Base-by-base conservation (phyloP, 208 protist species). In the Leishmania braziliensis region DNA sequence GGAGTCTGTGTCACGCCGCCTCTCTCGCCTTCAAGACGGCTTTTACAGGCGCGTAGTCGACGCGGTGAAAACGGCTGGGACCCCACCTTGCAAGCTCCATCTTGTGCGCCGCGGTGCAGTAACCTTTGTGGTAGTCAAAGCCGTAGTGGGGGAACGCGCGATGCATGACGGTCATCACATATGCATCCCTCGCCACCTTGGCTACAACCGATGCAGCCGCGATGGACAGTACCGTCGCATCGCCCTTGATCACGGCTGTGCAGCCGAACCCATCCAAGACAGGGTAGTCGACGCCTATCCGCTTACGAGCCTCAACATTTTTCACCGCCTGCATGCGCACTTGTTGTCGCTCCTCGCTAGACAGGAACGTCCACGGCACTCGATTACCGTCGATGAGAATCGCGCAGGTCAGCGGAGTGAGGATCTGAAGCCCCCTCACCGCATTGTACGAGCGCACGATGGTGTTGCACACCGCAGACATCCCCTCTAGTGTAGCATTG, bases 401-500 rank as follows among this genome's bases (percentile, higher is more conserved):
- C 36, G 81, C 70, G 33, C 87, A 90, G 78, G 86, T 93, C 39
- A 54, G 56, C n/a, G 54, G 53, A 39, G 72, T 91, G 54, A 82
- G 65, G 72, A 26, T 66, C 5, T 60, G 18, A 1, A 53, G n/a
- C 29, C 51, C 29, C 3, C 75, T 62, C 53, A 63, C 33, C 16
- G 33, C 75, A 20, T 82, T 85, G 62, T 86, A 76, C 20, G 69
- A 56, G 33, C 60, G 36, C n/a, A 90, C 84, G 3, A 91, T 54
- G 12, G 29, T 23, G 74, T 73, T 56, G 62, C 72, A 82, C 29
- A 85, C 88, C 29, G 69, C 51, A 14, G 86, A 51, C 90, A 93
- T 93, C 3, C 88, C 90, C 75, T 93, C 90, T 54, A 93, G 77
- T 26, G 90, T 88, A 9, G 90, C 90, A 50, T 93, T 91, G 23